Base-by-base conservation (phyloP, 164 flowering plant genomes). In the Brasenia schreberi region DNA sequence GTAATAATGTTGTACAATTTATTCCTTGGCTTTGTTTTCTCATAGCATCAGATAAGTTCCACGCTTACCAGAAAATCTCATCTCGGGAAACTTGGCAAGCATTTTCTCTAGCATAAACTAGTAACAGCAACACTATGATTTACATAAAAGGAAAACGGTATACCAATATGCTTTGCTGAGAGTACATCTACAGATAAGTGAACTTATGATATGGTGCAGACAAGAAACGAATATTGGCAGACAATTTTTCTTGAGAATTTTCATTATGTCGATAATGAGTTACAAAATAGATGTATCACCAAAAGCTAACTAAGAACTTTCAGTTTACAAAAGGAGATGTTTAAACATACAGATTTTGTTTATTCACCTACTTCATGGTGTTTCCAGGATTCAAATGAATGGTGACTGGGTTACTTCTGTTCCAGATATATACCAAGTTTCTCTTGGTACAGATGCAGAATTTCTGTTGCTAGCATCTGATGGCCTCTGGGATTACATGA, bases 401-500 rank as follows among this genome's bases (percentile, higher is more conserved):
- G 88, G 76, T 60, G 96, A 94, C 75, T 81, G 91, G 81, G 85
- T 94, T 59, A 76, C 80, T 68, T 86, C 96, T 63, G 69, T 78
- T 66, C 98, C 97, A 69, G 97, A 94, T 68, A 68, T 88, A 60
- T 82, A 67, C 66, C 82, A 82, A 77, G 82, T 81, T 43, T 53
- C 76, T 74, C 87, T 94, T 42, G 89, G 86, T 52, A 70, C 88
- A 60, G 98, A 89, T 78, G 83, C 82, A 64, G 98, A 91, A 72
- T 91, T 89, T 70, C 7, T 91, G 66, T 18, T 94, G 39, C 79
- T 94, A 73, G 97, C 98, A 64, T 86, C 97, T 67, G 98, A 94
- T 82, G 98, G 98, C 56, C 80, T 94, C 65, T 94, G 96, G 99
- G 99, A 94, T 77, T 94, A 94, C 81, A 84, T 94, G 71, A 88